Evolutionary conservation across 2,329 filamentous ascomycete genomes (phyloP), one percentile per base, ranked within the genome.

Genomic region (Aureobasidium namibiae): DNA sequence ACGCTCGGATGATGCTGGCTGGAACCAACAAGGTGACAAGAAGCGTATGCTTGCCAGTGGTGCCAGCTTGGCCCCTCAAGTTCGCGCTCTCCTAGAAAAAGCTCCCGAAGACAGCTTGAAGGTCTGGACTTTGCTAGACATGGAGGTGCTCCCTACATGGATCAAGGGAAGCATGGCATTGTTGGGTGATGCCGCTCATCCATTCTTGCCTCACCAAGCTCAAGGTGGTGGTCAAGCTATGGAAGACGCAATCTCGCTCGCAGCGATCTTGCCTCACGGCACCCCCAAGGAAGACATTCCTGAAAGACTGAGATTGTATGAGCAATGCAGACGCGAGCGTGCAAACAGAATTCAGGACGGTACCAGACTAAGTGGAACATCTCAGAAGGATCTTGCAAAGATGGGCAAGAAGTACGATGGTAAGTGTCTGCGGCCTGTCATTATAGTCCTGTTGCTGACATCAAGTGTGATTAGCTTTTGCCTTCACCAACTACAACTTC

Each of bases 101-200:
- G 75, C 72, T 5, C 63, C 66, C 50, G 39, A 66, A 65, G 50
- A 63, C 23, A 60, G 60, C 8, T 65, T 85, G 21, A 83, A 80
- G 58, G 71, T 83, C 0, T 87, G 82, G 83, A 78, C 76, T 23
- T 69, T 87, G 1, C 67, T 85, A 4, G 86, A 89, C 63, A 86
- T 87, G 81, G 77, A 81, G 4, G 71, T 76, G 1, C 68, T 88
- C 16, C 76, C 79, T 0, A 75, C 71, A 0, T 89, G 83, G 80
- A 73, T 75, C 0, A 76, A 80, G 2, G 80, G 71, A 0, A 76
- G 74, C 5, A 67, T 87, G 18, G 83, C 78, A 1, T 68, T 88
- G 0, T 69, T 89, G 0, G 86, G 86, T 0, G 86, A 89, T 66
- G 84, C 86, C 0, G 86, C 84, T 0, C 86, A 89, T 67, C 84